Evolutionary conservation across 768 basidiomycete genomes (phyloP).

Genomic region (Sarcodon aspratus): DNA sequence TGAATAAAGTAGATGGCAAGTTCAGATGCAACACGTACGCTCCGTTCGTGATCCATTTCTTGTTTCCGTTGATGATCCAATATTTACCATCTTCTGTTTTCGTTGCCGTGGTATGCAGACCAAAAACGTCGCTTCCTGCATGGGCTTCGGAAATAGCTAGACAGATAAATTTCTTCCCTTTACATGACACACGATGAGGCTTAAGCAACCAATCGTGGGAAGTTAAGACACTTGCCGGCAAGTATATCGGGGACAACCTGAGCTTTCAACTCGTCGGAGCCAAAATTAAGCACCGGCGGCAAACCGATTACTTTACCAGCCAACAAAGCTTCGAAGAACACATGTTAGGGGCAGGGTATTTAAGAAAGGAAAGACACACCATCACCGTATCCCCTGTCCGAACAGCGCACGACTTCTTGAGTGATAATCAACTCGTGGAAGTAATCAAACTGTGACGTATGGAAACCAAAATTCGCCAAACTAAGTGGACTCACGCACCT

Average conservation of each 20-base stretch:
- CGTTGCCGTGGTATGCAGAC: slow-evolving; percentile 65
- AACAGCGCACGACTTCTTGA: slow-evolving; percentile 64
- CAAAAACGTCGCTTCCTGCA: slow-evolving; percentile 77
- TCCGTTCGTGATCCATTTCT: slow-evolving; percentile 85
- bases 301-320: slow-evolving; percentile 75
- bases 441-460: slow-evolving; percentile 52
- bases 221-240: slow-evolving; percentile 21
- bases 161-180: slow-evolving; percentile 73
- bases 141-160: slow-evolving; percentile 86
- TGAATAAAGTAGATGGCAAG: background rate
- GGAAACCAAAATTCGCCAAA: background rate
- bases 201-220: too few relatives aligned
- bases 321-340: slow-evolving; percentile 23
- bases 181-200: too few relatives aligned
- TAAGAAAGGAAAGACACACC: slow-evolving; percentile 22
- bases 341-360: background rate
- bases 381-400: slow-evolving; percentile 72
- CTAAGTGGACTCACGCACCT: slow-evolving; percentile 25
- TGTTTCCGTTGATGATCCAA: slow-evolving; percentile 79
- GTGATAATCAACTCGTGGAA: slow-evolving; percentile 83
- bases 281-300: slow-evolving; percentile 81
- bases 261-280: slow-evolving; percentile 42
- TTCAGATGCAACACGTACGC: slow-evolving; percentile 22
- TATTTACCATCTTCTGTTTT: slow-evolving; percentile 76
- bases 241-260: slow-evolving; percentile 56